These are phyloP conservation scores for Lavandula angustifolia DNA, from an alignment of 257 asterid species.

Conservation along the genomic window DNA sequence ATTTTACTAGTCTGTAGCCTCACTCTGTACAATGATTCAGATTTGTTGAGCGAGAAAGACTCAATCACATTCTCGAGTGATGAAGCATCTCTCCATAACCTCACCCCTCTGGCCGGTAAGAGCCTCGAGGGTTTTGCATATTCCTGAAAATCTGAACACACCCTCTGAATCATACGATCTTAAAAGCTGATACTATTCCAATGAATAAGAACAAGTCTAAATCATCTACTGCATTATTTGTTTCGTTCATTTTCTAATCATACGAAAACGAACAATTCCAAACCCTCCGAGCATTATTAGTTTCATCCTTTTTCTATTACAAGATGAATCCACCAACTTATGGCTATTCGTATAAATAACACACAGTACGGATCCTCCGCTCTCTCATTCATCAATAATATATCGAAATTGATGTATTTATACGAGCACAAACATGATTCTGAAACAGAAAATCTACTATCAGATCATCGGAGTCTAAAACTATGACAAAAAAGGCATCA, in stretches of 20 bases:
- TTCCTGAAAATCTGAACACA: slow-evolving; percentile 72
- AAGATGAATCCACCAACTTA: neutral
- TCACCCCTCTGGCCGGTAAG: slow-evolving; percentile 53
- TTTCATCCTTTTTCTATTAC: too few relatives aligned
- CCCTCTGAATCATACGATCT: neutral
- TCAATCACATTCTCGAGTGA: slow-evolving; percentile 34
- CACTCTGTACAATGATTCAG: slow-evolving; percentile 51
- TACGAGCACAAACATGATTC: neutral
- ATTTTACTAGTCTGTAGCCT: slow-evolving; percentile 64
- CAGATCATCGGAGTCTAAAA: neutral
- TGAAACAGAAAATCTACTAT: neutral
- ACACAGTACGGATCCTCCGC: too few relatives aligned
- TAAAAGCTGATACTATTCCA: neutral
- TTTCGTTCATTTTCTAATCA: neutral
- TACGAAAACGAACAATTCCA: too few relatives aligned
- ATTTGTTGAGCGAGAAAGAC: slow-evolving; percentile 30
- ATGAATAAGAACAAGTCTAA: neutral
- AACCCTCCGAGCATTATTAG: too few relatives aligned
- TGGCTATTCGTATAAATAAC: neutral
- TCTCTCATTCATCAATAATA: neutral
- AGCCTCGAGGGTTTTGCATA: slow-evolving; percentile 73
- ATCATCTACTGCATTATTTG: neutral
- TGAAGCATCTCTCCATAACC: slow-evolving; percentile 40
- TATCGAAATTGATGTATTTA: neutral
- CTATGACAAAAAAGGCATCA: slow-evolving; percentile 6